Evolutionary conservation across 2,329 filamentous ascomycete genomes (phyloP), one percentile per base, ranked within the genome.

Genomic region (Xylaria multiplex): DNA sequence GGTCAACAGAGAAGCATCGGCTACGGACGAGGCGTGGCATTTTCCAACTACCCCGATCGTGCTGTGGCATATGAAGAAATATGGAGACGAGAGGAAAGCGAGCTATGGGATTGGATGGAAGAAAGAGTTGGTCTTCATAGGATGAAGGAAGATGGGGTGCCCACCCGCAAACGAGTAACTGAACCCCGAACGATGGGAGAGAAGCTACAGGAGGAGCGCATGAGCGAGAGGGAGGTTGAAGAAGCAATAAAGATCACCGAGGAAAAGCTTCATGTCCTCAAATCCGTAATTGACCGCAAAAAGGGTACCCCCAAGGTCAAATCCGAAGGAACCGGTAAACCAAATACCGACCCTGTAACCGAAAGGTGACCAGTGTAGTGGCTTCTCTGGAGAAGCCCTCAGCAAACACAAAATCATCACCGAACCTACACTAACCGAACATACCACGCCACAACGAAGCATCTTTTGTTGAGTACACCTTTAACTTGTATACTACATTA

Each of bases 51-150:
- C 30, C 86, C 91, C 0, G 89, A 94, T 62, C 87, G 93, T 6
- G 81, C 93, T 16, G 89, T 91, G 2, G 93, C 92, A 0, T 98
- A 97, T 77, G 94, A 98, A 71, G 92, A 97, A 79, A 91, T 98
- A 75, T 99, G 95, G 94, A 86, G 89, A 42, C 84, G 88, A 46
- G 93, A 97, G 77, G 94, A 97, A 77, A 93, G 88, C 70, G 93
- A 96, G 73, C 81, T 97, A 9, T 97, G 94, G 94, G 90, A 92
- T 64, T 97, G 94, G 94, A 82, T 97, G 4, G 94, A 97, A 77
- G 92, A 97, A 73, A 86, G 94, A 19, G 90, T 93, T 1, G 91
- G 93, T 2, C 81, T 96, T 76, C 90, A 93, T 62, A 82, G 81
- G 65, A 79, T 86, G 70, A 80, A 77, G 70, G 83, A 81, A 62